Evolutionary conservation across 352 stramenopile genomes (phyloP), one percentile per base, ranked within the genome.

Genomic region (Discostella stelligera): DNA sequence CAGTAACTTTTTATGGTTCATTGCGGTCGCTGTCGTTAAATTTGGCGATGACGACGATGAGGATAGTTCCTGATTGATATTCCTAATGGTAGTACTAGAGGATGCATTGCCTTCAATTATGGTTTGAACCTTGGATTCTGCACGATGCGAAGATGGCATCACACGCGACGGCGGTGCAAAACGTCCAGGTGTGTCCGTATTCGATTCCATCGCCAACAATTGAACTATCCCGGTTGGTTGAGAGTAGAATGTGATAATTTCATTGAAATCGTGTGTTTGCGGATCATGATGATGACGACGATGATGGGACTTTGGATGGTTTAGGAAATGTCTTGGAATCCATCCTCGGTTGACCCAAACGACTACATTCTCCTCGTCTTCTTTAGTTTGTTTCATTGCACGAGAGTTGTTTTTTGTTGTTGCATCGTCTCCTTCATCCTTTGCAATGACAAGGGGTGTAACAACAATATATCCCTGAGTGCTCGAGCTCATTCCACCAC

Each of bases 311-410:
- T 55, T 6, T 60, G 16, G 30, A 52, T 41, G 55, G 18, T 68
- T 56, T 7, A 87, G 64, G 49, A 83, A 79, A 52, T 76, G 58
- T 53, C 77, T 70, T 25, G 86, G 86, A 41, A 92, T 80, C 86
- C 86, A 92, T 37, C 86, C 86, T 74, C 86, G 81, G 82, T 92
- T 90, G 50, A 92, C 71, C 71, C 80, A 87, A 11, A 90, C 77
- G 10, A 71, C 69, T 27, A 44, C 37, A 44, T 44, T 55, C 44
- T 71, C 62, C 20, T 58, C 25, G 9, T 52, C 30, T 37, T 60
- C 16, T 44, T 44, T 44, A 14, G 37, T 44, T 44, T 44, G 7
- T 82, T 68, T 49, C 72, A 49, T n/a, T 41, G 53, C 10, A 67
- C 54, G 46, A 63, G 11, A 27, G 18, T 62, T 23, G n/a, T 23